These are phyloP conservation scores for Sicyos baderoa DNA, from an alignment of 306 rosid species.

Conservation along the genomic window DNA sequence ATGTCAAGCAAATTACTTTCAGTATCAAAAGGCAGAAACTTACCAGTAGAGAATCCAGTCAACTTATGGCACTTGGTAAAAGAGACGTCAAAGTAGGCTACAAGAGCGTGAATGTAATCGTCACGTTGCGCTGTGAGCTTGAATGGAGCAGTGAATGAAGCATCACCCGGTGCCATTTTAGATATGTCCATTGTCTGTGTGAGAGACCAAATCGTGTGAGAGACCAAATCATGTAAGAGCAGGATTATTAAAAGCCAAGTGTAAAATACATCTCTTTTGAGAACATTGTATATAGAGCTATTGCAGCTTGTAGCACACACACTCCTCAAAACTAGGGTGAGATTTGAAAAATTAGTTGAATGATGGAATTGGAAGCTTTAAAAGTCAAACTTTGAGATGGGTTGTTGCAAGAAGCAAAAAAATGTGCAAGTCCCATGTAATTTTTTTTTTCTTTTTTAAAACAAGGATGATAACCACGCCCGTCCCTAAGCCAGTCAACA, in stretches of 20 bases:
- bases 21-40: neutral
- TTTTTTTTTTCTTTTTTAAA: too few relatives aligned
- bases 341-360: neutral
- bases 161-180: conserved; percentile 89
- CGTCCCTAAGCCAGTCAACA: too few relatives aligned
- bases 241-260: neutral
- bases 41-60: conserved; percentile 96
- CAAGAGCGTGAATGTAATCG: conserved; percentile 88
- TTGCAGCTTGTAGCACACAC: neutral
- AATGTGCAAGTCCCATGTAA: neutral
- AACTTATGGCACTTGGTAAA: conserved; percentile 87
- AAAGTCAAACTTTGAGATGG: neutral
- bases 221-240: conserved; percentile 17
- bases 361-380: too few relatives aligned
- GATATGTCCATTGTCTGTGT: conserved; percentile 95
- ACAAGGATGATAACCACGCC: too few relatives aligned
- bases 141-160: conserved; percentile 83
- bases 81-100: conserved; percentile 90
- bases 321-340: neutral
- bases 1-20: too few relatives aligned
- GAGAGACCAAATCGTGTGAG: conserved; percentile 26
- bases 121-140: conserved; percentile 86
- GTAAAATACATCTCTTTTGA: neutral
- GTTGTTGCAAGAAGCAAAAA: neutral
- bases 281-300: neutral